phyloP scores from a whole-genome alignment of 345 rosid species.

The Populus davidiana region DNA sequence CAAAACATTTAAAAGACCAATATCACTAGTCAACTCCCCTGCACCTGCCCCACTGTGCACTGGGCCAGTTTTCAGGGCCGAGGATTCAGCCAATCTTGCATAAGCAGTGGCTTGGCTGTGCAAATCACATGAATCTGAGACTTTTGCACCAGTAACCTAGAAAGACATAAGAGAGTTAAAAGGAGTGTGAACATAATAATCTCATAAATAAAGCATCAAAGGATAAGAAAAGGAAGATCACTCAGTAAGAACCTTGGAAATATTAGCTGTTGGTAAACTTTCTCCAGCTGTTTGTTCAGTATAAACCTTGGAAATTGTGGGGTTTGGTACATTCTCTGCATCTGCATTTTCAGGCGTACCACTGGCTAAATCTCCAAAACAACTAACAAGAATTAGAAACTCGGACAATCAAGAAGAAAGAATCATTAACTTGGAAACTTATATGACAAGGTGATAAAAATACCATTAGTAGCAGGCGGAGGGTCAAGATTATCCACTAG shows the following conservation, averaged over 20 bases:
- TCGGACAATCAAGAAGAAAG: background rate
- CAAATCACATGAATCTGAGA: conserved; percentile 37
- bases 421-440: background rate
- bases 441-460: background rate
- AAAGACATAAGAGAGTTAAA: background rate
- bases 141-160: conserved; percentile 30
- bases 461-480: conserved; percentile 39
- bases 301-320: conserved; percentile 2
- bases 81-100: conserved; percentile 60
- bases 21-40: conserved; percentile 31
- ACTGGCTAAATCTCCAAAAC: conserved; percentile 1
- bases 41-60: conserved; percentile 24
- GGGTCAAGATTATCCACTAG: conserved; percentile 42
- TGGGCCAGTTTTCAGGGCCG: conserved; percentile 26
- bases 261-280: conserved; percentile 23
- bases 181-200: background rate
- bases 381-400: conserved; percentile 2
- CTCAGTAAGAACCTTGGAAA: conserved; percentile 39
- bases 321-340: conserved; percentile 1
- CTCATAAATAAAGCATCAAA: background rate
- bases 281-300: conserved; percentile 26
- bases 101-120: conserved; percentile 69
- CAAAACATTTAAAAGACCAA: conserved; percentile 43
- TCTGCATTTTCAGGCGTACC: background rate
- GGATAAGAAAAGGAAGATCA: background rate